Evolutionary conservation across 108 stramenopile species (phyloP).

Genomic region (Cyclostephanos invisitatus): DNA sequence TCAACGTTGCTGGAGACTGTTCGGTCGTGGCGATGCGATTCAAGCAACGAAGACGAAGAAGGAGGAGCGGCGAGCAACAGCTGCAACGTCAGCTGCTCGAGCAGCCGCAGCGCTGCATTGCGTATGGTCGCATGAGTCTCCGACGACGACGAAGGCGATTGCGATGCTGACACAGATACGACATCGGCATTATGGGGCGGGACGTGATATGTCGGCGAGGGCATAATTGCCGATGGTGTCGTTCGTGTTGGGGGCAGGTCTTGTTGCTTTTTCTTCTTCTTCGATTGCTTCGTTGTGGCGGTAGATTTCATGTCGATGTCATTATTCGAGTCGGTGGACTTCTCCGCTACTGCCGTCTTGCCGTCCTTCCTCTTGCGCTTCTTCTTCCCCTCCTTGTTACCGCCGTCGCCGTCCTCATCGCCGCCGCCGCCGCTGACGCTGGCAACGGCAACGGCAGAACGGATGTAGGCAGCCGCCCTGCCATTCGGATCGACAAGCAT

Average conservation of each 20-base stretch:
- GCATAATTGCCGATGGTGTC: neutral
- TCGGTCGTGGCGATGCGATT: neutral
- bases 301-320: neutral
- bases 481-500: conserved; percentile 10
- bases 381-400: neutral
- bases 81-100: conserved; percentile 7
- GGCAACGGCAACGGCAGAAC: neutral
- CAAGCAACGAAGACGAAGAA: neutral
- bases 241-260: neutral
- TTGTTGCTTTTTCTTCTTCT: neutral
- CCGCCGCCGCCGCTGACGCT: too few species aligned
- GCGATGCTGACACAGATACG: neutral
- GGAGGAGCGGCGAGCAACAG: neutral
- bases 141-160: neutral
- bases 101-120: neutral
- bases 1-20: neutral
- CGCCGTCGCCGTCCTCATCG: neutral
- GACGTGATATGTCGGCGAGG: conserved; percentile 2
- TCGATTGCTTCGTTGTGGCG: neutral
- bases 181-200: neutral
- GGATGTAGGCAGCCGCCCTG: conserved; percentile 4
- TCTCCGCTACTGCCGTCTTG: neutral
- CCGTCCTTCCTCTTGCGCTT: conserved; percentile 7
- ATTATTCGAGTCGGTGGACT: neutral
- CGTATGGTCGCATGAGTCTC: conserved; percentile 1